Evolutionary conservation across 2,329 filamentous ascomycete genomes (phyloP).

Genomic region (Calonectria montana): DNA sequence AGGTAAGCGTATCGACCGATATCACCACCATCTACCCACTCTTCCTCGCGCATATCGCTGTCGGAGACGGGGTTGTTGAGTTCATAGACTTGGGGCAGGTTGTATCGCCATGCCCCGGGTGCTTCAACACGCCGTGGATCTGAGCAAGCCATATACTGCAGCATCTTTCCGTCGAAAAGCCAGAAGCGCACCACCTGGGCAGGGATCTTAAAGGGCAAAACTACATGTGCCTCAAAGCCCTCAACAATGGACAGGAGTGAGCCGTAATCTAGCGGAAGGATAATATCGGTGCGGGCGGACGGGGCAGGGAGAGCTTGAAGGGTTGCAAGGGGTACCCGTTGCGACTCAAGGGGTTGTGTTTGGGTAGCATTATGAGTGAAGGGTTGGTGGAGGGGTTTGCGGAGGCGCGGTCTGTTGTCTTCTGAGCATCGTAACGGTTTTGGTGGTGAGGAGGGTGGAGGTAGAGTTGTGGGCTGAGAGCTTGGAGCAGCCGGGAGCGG

Average conservation of each 20-base stretch:
- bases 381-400: conserved; percentile 44
- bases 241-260: conserved; percentile 61
- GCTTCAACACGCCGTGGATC: conserved; percentile 51
- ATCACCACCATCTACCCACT: conserved; percentile 61
- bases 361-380: conserved; percentile 33
- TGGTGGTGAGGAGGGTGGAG: conserved; percentile 23
- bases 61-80: conserved; percentile 69
- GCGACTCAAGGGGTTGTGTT: conserved; percentile 52
- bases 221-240: conserved; percentile 65
- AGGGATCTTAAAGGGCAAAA: conserved; percentile 67
- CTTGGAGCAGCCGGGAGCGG: conserved; percentile 17
- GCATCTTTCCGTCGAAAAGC: conserved; percentile 66
- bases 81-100: conserved; percentile 64
- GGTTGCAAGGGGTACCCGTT: conserved; percentile 62
- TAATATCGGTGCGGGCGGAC: conserved; percentile 63
- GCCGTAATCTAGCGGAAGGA: conserved; percentile 61
- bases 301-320: conserved; percentile 61
- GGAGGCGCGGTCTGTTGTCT: conserved; percentile 28
- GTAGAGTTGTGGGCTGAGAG: conserved; percentile 33
- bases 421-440: background rate
- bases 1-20: conserved; percentile 66
- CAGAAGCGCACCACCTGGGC: conserved; percentile 68
- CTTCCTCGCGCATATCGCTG: conserved; percentile 63
- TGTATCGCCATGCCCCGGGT: conserved; percentile 42
- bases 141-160: conserved; percentile 71